Evolutionary conservation across 176 grass and related monocot species (phyloP), one percentile per base, ranked within the genome.

Genomic region (Canna indica): DNA sequence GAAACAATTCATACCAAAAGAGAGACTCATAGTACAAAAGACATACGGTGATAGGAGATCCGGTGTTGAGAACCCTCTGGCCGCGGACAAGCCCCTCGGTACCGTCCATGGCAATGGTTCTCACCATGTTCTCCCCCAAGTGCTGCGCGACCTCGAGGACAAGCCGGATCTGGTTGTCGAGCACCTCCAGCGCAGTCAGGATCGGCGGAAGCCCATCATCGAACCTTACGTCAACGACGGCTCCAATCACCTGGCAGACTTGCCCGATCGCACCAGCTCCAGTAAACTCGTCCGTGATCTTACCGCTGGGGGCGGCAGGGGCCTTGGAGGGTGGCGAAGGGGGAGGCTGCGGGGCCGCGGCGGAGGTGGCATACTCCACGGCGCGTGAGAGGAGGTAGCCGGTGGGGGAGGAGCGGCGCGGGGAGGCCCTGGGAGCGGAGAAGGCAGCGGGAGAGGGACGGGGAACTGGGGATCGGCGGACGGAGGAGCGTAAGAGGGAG

Each of bases 41-140:
- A 24, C 63, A 38, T 97, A 97, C 93, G 34, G 93, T 97, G 82
- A 97, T 97, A 0, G 93, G 93, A 30, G 93, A 97, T 52, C 93
- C 93, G 26, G 93, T 97, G 84, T 97, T 97, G 57, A 97, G 80
- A 75, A 97, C 93, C 36, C 82, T 78, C 86, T 97, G 93, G 24
- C 93, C 93, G 59, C 93, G 89, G 7, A 97, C 93, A 28, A 97
- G 88, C 56, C 93, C 93, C 78, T 97, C 93, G 0, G 93, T 97
- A 7, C 93, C 93, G 70, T 97, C 93, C 93, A 97, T 97, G 62
- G 93, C 93, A 66, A 97, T 97, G 76, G 93, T 97, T 69, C 93
- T 78, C 57, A 97, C 93, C 84, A 92, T 87, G 46, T 81, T 97
- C 81, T 97, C 93, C 31, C 93, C 93, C 24, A 97, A 79, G 67